Evolutionary conservation across 1,284 basidiomycete species (phyloP).

Genomic region (Schizophyllum commune): DNA sequence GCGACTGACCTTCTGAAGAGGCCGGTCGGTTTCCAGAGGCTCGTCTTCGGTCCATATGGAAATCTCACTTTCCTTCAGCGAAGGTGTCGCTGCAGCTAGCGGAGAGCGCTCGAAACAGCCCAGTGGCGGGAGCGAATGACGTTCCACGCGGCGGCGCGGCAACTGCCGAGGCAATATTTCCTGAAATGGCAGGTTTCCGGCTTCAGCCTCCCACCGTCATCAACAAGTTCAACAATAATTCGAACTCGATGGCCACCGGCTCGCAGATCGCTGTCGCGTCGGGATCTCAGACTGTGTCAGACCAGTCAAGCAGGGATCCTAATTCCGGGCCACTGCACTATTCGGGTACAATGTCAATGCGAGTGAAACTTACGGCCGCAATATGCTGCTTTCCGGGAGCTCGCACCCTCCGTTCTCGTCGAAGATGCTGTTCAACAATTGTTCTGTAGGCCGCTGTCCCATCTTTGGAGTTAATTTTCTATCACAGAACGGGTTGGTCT

Average conservation of each 20-base stretch:
- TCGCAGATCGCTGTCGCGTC: no score
- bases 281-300: no score
- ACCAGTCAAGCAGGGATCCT: no score
- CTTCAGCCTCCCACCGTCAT: not conserved
- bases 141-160: not conserved
- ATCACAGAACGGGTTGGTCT: no score
- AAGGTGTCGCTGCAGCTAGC: not conserved
- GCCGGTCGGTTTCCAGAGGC: constrained; percentile 43
- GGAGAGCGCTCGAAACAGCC: not conserved
- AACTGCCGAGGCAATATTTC: not conserved
- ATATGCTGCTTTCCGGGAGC: not conserved
- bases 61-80: not conserved
- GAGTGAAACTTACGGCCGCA: not conserved
- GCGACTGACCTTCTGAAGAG: constrained; percentile 47
- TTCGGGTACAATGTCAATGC: not conserved
- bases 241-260: no score
- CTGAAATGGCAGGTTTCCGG: not conserved
- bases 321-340: not conserved
- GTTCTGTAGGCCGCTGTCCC: no score
- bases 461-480: no score
- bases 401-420: not conserved
- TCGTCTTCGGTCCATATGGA: constrained; percentile 46
- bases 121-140: not conserved
- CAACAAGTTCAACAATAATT: not conserved
- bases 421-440: no score